Conservation (phyloP, 2,329 filamentous ascomycete species). For the Teratosphaeria nubilosa region DNA sequence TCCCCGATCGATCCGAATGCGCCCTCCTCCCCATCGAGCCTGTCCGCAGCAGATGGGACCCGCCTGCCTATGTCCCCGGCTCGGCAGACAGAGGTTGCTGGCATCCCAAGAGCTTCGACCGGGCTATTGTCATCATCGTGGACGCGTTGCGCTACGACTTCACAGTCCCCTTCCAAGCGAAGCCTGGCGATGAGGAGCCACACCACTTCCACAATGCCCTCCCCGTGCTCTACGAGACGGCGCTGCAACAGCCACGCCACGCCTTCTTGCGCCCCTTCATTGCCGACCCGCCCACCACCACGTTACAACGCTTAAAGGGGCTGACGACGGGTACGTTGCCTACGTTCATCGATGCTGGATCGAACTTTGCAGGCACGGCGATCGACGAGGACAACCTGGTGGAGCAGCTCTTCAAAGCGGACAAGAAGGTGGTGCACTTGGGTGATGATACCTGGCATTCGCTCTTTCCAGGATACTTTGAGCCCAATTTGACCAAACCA, state of each 20-base stretch:
- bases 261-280: constrained; percentile 92
- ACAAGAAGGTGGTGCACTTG: constrained; percentile 76
- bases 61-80: constrained; percentile 24
- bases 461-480: constrained; percentile 88
- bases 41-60: background rate
- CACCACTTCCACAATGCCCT: constrained; percentile 79
- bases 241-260: constrained; percentile 62
- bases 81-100: constrained; percentile 64
- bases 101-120: constrained; percentile 89
- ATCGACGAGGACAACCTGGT: constrained; percentile 87
- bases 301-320: constrained; percentile 83
- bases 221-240: constrained; percentile 75
- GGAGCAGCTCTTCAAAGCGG: constrained; percentile 51
- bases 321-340: constrained; percentile 90
- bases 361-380: constrained; percentile 87
- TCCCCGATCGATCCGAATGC: constrained; percentile 69
- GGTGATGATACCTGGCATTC: constrained; percentile 98
- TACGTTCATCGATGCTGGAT: constrained; percentile 87
- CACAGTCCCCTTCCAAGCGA: constrained; percentile 63
- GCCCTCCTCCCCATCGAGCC: constrained; percentile 56
- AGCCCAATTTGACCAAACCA: constrained; percentile 70
- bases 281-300: constrained; percentile 90
- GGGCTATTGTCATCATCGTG: constrained; percentile 80
- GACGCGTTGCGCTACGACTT: constrained; percentile 97
- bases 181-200: constrained; percentile 33